phyloP scores from a whole-genome alignment of 805 yeast species.

The Saccharomycodes ludwigii region DNA sequence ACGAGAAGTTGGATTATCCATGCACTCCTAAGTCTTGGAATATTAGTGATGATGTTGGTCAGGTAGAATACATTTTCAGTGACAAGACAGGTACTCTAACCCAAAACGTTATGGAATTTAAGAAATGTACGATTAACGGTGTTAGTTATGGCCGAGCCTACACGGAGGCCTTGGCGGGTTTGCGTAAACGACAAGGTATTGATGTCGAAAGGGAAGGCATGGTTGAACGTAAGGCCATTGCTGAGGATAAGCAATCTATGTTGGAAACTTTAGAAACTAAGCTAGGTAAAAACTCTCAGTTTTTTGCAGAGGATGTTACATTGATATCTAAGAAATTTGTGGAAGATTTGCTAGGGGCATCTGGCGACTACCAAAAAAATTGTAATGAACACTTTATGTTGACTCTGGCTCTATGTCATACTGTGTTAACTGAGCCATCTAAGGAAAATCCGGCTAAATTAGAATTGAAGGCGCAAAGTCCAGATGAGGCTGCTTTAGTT shows the following conservation, averaged over 20 bases:
- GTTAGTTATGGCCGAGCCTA: constrained; percentile 65
- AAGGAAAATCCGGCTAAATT: constrained; percentile 44
- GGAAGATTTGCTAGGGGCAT: constrained; percentile 42
- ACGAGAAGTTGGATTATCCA: constrained; percentile 58
- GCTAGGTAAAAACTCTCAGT: constrained; percentile 26
- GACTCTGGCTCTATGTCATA: constrained; percentile 65
- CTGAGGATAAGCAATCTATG: constrained; percentile 49
- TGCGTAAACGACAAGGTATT: constrained; percentile 65
- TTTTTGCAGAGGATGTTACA: constrained; percentile 50
- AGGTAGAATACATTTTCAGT: constrained; percentile 72
- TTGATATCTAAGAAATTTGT: constrained; percentile 59
- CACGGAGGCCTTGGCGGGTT: constrained; percentile 73
- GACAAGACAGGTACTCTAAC: constrained; percentile 81
- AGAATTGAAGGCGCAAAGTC: constrained; percentile 65
- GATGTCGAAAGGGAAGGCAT: constrained; percentile 54
- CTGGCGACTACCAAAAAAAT: constrained; percentile 34
- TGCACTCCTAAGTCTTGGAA: constrained; percentile 81
- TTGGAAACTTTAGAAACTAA: constrained; percentile 28
- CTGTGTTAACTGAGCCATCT: constrained; percentile 60
- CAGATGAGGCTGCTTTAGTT: constrained; percentile 80
- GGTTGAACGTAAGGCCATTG: constrained; percentile 40
- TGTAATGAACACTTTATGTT: constrained; percentile 66
- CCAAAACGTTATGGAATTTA: constrained; percentile 78
- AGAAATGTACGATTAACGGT: constrained; percentile 68
- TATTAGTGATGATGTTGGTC: constrained; percentile 78